Conservation (phyloP, 495 filamentous ascomycete species). For the Penicillium angulare region DNA sequence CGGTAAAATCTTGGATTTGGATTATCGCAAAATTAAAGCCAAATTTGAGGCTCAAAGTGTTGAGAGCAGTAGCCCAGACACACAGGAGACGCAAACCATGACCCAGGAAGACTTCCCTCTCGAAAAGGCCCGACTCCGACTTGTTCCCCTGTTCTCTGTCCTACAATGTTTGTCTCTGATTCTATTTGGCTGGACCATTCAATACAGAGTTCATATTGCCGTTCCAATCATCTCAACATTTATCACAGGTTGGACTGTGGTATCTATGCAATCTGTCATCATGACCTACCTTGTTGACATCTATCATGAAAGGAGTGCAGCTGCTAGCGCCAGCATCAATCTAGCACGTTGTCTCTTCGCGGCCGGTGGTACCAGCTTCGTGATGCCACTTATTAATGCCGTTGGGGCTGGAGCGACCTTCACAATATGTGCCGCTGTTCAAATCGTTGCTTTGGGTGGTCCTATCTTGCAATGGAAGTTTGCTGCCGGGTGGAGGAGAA, state of each 20-base stretch:
- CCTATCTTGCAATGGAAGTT: slow-evolving; percentile 41
- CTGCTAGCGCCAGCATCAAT: slow-evolving; percentile 67
- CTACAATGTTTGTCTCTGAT: slow-evolving; percentile 45
- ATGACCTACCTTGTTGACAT: slow-evolving; percentile 58
- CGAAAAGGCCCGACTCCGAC: slow-evolving; percentile 46
- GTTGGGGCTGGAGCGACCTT: slow-evolving; percentile 51
- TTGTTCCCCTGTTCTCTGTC: slow-evolving; percentile 35
- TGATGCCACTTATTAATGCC: slow-evolving; percentile 58
- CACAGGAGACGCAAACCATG: background rate
- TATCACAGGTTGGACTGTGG: slow-evolving; percentile 55
- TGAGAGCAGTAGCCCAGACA: background rate
- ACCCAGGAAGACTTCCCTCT: slow-evolving; percentile 37
- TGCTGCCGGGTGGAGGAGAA: slow-evolving; percentile 34
- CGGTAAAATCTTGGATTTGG: slow-evolving; percentile 26
- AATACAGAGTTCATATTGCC: slow-evolving; percentile 47
- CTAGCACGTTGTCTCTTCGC: slow-evolving; percentile 64
- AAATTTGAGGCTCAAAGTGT: slow-evolving; percentile 7
- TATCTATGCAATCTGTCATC: slow-evolving; percentile 43
- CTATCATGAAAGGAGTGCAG: slow-evolving; percentile 55
- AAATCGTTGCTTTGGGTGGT: slow-evolving; percentile 34
- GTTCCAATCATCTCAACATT: slow-evolving; percentile 58
- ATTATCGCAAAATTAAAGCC: slow-evolving; percentile 15
- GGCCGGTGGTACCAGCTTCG: slow-evolving; percentile 59
- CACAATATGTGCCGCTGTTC: slow-evolving; percentile 40
- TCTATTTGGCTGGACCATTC: slow-evolving; percentile 60